Conservation (phyloP, 768 basidiomycete species). For the Suillus americanus region DNA sequence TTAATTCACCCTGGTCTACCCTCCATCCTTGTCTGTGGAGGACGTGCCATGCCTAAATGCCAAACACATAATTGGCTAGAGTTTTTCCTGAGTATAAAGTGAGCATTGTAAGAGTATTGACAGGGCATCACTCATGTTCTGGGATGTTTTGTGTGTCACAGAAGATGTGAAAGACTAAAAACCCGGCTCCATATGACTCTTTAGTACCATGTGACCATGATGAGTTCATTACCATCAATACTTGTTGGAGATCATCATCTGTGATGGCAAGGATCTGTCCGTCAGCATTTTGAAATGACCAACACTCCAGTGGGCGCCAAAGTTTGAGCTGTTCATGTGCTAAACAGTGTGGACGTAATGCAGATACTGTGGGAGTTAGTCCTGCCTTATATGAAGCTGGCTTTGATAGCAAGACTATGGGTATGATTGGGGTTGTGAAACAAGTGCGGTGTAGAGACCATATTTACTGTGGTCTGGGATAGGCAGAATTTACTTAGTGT, state of each 20-base stretch:
- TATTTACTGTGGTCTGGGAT: no score
- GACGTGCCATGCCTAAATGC: background rate
- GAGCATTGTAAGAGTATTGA: constrained; percentile 19
- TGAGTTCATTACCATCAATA: constrained; percentile 5
- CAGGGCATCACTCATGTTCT: constrained; percentile 27
- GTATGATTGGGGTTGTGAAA: background rate
- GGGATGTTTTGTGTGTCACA: constrained; percentile 32
- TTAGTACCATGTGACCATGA: constrained; percentile 32
- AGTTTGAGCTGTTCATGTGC: background rate
- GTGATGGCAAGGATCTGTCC: background rate
- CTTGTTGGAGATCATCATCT: background rate
- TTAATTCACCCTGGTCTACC: background rate
- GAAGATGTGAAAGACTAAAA: constrained; percentile 39
- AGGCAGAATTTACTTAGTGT: no score
- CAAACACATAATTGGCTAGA: constrained; percentile 10
- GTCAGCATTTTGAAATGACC: background rate
- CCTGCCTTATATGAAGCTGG: background rate
- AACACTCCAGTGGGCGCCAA: background rate
- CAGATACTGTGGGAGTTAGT: background rate
- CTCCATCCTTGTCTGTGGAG: background rate
- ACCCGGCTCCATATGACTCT: constrained; percentile 37
- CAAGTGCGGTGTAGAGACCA: no score
- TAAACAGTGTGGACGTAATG: background rate
- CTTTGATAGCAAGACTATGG: background rate
- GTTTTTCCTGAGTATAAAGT: constrained; percentile 29